These are phyloP conservation scores for Rhynchospora pubera DNA, from an alignment of 176 grass and related monocot species.

Conservation along the genomic window DNA sequence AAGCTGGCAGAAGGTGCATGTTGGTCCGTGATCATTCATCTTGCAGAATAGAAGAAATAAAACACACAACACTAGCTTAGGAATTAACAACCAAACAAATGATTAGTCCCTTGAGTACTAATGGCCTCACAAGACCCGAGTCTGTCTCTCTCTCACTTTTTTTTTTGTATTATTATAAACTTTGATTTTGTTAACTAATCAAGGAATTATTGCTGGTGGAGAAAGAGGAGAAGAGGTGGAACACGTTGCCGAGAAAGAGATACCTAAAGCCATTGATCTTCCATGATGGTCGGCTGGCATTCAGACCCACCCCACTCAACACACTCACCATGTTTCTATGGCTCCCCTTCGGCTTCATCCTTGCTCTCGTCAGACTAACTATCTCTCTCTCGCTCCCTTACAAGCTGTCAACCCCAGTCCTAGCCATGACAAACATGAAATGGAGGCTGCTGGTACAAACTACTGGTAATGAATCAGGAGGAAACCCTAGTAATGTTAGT, in stretches of 20 bases:
- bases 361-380: slow-evolving; percentile 24
- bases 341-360: slow-evolving; percentile 31
- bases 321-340: slow-evolving; percentile 53
- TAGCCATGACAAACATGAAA: slow-evolving; percentile 43
- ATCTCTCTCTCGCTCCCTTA: slow-evolving; percentile 42
- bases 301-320: slow-evolving; percentile 38
- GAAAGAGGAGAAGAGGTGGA: slow-evolving; percentile 39
- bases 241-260: slow-evolving; percentile 1
- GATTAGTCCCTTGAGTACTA: not conserved
- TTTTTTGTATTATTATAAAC: not conserved
- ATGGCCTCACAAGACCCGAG: not conserved
- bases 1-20: not conserved
- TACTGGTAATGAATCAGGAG: not conserved
- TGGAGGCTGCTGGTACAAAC: slow-evolving; percentile 30
- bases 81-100: not conserved
- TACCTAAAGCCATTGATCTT: slow-evolving; percentile 53
- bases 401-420: slow-evolving; percentile 40
- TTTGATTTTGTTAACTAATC: not conserved
- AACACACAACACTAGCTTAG: not conserved
- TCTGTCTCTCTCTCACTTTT: not conserved
- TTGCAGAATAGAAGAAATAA: not conserved
- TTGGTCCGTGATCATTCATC: not conserved
- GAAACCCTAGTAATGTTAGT: not conserved
- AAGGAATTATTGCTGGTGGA: slow-evolving; percentile 48
- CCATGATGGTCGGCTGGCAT: slow-evolving; percentile 65